These are phyloP conservation scores for Babjeviella inositovora DNA, from an alignment of 805 yeast species.

Conservation along the genomic window DNA sequence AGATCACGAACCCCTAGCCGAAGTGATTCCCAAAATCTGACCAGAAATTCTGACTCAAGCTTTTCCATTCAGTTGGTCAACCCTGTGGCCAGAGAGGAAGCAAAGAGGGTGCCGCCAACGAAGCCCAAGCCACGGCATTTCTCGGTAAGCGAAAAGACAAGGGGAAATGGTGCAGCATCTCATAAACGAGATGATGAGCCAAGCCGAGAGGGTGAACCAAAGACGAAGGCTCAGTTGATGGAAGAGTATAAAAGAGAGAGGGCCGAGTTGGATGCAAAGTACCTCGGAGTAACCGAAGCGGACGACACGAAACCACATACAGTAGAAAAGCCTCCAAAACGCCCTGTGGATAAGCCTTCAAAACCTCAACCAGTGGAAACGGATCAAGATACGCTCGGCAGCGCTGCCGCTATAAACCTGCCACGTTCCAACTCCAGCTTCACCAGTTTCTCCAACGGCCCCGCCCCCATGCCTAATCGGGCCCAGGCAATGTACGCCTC, in stretches of 20 bases:
- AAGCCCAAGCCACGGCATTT: conserved; percentile 2
- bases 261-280: conserved; percentile 2
- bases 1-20: no score
- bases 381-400: neutral
- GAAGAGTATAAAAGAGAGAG: conserved; percentile 1
- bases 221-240: neutral
- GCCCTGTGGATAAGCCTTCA: no score
- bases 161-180: neutral
- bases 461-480: neutral
- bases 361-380: conserved; percentile 1
- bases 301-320: conserved; percentile 1
- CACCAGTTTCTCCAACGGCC: neutral
- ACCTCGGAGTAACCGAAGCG: conserved; percentile 1
- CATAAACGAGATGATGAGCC: neutral
- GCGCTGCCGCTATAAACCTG: neutral
- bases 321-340: neutral
- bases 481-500: conserved; percentile 7
- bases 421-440: no score
- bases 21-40: no score
- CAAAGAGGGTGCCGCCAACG: neutral
- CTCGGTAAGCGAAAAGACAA: conserved; percentile 1
- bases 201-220: neutral
- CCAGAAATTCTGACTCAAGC: no score
- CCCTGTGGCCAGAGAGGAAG: conserved; percentile 5
- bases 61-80: conserved; percentile 4